Evolutionary conservation across 495 filamentous ascomycete species (phyloP).

Genomic region (Xanthoparmelia taractica): DNA sequence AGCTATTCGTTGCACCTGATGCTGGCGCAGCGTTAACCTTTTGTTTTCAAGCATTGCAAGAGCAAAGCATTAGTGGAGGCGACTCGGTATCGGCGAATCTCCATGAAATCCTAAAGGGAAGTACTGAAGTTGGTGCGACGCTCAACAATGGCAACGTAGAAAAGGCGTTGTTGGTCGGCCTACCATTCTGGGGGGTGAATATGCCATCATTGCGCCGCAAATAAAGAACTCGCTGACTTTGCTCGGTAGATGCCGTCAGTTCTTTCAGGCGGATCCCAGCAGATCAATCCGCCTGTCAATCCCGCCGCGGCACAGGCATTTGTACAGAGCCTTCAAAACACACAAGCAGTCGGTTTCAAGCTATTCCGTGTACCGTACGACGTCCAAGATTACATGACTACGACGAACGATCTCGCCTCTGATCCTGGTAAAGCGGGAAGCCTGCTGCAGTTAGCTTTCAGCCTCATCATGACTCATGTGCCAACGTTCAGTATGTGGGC

Average conservation of each 20-base stretch:
- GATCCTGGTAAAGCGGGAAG: neutral
- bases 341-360: neutral
- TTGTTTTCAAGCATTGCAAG: neutral
- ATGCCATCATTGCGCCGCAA: neutral
- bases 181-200: conserved; percentile 10
- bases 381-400: neutral
- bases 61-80: neutral
- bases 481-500: conserved; percentile 10
- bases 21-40: neutral
- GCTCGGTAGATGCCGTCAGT: neutral
- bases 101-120: neutral
- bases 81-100: neutral
- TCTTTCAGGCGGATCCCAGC: neutral
- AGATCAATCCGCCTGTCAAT: neutral
- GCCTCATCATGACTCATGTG: neutral
- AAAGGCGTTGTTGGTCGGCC: conserved; percentile 2
- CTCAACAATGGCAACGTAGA: conserved; percentile 4
- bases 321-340: neutral
- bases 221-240: neutral
- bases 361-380: neutral
- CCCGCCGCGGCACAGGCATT: neutral
- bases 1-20: neutral
- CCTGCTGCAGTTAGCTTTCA: neutral
- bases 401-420: neutral
- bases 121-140: neutral